These are phyloP conservation scores for Takakia lepidozioides DNA, from an alignment of 225 moss, liverwort and hornwort genomes.

Conservation along the genomic window DNA sequence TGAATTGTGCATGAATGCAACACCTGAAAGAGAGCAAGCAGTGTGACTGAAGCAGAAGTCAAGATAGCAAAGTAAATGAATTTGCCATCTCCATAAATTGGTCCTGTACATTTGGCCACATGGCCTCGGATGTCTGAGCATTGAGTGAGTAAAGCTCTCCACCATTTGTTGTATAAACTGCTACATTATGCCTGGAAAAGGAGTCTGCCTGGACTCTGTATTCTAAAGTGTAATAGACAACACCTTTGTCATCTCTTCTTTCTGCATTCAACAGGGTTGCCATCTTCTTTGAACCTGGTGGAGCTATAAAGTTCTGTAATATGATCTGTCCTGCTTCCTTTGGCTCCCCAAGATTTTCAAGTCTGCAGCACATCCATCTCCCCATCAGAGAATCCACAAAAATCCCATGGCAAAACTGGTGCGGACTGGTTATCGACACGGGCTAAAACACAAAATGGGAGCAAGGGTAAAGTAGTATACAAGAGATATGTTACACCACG, in stretches of 20 bases:
- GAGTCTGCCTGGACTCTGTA: conserved; percentile 57
- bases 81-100: conserved; percentile 50
- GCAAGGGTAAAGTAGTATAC: no score
- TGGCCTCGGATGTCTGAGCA: conserved; percentile 53
- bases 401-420: no score
- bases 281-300: conserved; percentile 70
- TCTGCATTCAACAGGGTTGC: conserved; percentile 54
- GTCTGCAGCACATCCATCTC: conserved; percentile 16
- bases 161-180: conserved; percentile 53
- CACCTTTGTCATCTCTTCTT: conserved; percentile 28
- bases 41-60: no score
- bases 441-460: no score
- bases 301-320: conserved; percentile 69
- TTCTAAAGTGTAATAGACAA: conserved; percentile 70
- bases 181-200: conserved; percentile 79
- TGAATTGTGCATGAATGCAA: no score
- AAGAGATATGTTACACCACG: no score
- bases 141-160: conserved; percentile 63
- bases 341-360: conserved; percentile 74
- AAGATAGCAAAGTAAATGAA: conserved; percentile 59
- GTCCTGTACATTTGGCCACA: conserved; percentile 40
- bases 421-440: no score
- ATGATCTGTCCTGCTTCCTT: conserved; percentile 51
- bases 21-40: no score
- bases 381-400: no score